phyloP scores from a whole-genome alignment of 805 yeast genomes.

The Komagataella pseudopastoris region DNA sequence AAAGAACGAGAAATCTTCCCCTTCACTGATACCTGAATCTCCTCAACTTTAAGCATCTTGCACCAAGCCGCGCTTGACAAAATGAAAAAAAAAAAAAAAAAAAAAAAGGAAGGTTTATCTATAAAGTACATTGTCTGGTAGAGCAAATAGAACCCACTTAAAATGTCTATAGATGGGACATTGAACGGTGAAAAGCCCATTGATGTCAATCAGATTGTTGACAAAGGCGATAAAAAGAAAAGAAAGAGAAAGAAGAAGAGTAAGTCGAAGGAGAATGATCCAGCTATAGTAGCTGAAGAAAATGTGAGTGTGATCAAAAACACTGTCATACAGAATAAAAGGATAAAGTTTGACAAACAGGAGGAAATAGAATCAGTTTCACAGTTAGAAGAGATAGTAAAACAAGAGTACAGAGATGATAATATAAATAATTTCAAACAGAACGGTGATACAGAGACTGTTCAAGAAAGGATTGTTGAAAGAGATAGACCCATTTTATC shows the following conservation, averaged over 20 bases:
- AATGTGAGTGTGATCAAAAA: not conserved
- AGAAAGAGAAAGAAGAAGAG: not conserved
- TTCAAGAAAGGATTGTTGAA: not conserved
- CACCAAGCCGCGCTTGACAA: not conserved
- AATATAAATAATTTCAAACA: not conserved
- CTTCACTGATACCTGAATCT: no score
- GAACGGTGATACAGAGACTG: not conserved
- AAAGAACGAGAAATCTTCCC: not conserved
- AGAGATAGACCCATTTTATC: not conserved
- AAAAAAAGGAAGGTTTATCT: not conserved
- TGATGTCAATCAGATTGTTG: not conserved
- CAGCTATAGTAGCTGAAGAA: not conserved
- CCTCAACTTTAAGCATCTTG: not conserved
- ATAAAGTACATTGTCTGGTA: not conserved
- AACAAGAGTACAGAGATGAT: not conserved
- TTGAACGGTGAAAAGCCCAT: not conserved
- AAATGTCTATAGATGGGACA: not conserved
- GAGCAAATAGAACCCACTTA: not conserved
- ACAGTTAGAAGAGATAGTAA: not conserved
- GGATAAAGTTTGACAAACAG: not conserved
- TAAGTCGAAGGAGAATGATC: not conserved
- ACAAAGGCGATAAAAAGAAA: not conserved
- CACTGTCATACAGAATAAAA: not conserved
- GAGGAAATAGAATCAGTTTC: not conserved
- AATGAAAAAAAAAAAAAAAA: no score